phyloP scores from a whole-genome alignment of 495 filamentous ascomycete genomes.

The Tuber calosporum region DNA sequence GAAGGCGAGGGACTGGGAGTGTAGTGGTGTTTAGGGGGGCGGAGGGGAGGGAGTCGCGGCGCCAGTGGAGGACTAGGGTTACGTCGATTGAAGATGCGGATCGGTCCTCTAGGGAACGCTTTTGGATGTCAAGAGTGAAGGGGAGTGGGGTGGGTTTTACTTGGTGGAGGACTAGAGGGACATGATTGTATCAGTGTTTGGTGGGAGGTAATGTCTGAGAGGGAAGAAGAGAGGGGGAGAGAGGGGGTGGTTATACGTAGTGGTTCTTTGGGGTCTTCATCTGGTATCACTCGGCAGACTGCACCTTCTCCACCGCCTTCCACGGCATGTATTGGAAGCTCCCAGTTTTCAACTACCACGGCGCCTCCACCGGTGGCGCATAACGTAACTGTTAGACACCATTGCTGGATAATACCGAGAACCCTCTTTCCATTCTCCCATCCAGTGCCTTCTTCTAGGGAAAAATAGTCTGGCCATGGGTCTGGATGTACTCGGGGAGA shows the following conservation, averaged over 20 bases:
- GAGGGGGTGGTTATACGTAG: conserved; percentile 1
- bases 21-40: conserved; percentile 52
- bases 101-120: conserved; percentile 70
- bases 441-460: conserved; percentile 45
- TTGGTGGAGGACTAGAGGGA: conserved; percentile 49
- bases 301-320: conserved; percentile 38
- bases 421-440: conserved; percentile 44
- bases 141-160: conserved; percentile 34
- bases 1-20: conserved; percentile 68
- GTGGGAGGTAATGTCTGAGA: neutral
- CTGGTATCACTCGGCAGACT: conserved; percentile 46
- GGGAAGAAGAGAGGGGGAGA: neutral
- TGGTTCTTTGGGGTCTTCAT: conserved; percentile 41
- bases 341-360: conserved; percentile 59
- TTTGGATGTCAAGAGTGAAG: conserved; percentile 66
- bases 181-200: neutral
- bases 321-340: conserved; percentile 34
- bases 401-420: conserved; percentile 67
- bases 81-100: conserved; percentile 62
- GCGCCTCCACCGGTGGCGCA: conserved; percentile 54
- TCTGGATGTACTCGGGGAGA: conserved; percentile 65
- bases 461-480: conserved; percentile 81
- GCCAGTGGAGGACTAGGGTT: conserved; percentile 71
- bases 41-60: conserved; percentile 45
- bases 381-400: conserved; percentile 66